Base-by-base conservation (phyloP, 1,139 yeast genomes). In the Eremothecium gossypii region DNA sequence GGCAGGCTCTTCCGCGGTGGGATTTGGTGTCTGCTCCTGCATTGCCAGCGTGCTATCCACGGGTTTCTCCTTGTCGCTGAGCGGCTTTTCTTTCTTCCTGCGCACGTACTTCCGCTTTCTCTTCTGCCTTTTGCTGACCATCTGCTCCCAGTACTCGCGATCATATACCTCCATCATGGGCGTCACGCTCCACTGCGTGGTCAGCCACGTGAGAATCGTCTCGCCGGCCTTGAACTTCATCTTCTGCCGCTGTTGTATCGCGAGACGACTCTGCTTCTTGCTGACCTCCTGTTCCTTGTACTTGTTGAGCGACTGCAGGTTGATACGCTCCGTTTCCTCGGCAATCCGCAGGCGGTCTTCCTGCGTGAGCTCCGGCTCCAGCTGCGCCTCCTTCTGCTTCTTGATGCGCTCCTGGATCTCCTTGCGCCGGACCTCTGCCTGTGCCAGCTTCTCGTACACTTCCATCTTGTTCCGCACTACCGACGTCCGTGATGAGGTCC, bases 261-360 rank as follows among this genome's bases (percentile, higher is more conserved):
- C 86, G 45, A 89, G 68, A 56, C 89, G 89, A 42, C 74, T 74
- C 59, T 81, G 81, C 60, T 85, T 86, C 55, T 85, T 82, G 37
- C 78, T 81, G 36, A 83, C 70, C 60, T 91, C 98, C 58, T 85
- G 91, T 53, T 89, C 93, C 53, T 81, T 76, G 55, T 84, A 89
- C 54, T 73, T 70, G 47, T 83, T 77, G 49, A 91, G 68, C 3
- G 96, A 83, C 27, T 76, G 69, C 4, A 78, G 66, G 60, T 93
- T 91, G 40, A 74, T 73, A 56, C 74, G 72, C 60, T 91, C 98
- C 0, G 97, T 93, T 51, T 81, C 83, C 37, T 79, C 69, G 0
- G 98, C 97, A 57, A 87, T 94, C 9, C 74, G 81, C 41, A 91
- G 65, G 45, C 89, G 70, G 58, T 91, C 95, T 48, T 82, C 95